phyloP scores from a whole-genome alignment of 805 yeast species.

The Candida pseudoglaebosa region DNA sequence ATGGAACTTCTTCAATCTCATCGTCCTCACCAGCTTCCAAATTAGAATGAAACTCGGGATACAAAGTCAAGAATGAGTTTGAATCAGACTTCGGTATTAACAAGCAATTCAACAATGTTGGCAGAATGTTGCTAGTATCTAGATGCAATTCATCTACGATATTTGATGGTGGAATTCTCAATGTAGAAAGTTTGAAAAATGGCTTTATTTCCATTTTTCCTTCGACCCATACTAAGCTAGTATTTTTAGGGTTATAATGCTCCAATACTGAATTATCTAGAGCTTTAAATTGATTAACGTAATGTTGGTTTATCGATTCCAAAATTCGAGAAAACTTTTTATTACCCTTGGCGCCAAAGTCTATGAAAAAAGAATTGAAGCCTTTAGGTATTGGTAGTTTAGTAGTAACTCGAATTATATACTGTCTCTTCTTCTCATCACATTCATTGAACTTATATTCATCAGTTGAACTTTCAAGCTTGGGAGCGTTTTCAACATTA shows the following conservation, averaged over 20 bases:
- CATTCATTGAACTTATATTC: constrained; percentile 19
- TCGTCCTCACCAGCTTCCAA: constrained; percentile 8
- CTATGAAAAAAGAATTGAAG: constrained; percentile 8
- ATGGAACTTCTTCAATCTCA: constrained; percentile 7
- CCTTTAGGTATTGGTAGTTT: constrained; percentile 20
- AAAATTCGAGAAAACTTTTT: constrained; percentile 22
- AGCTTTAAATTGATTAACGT: constrained; percentile 5
- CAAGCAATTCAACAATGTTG: constrained; percentile 18
- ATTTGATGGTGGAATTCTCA: constrained; percentile 28
- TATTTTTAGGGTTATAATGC: constrained; percentile 11
- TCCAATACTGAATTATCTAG: constrained; percentile 5
- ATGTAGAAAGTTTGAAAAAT: constrained; percentile 37
- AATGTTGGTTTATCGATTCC: constrained; percentile 14
- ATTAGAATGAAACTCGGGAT: constrained; percentile 25
- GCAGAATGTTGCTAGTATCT: constrained; percentile 9
- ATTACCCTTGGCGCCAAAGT: constrained; percentile 26
- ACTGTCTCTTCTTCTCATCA: constrained; percentile 26
- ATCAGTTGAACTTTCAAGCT: constrained; percentile 5
- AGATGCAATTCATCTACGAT: constrained; percentile 4
- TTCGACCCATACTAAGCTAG: constrained; percentile 35
- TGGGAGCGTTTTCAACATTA: background rate
- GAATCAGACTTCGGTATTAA: constrained; percentile 20
- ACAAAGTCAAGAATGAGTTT: constrained; percentile 18
- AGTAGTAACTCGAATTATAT: constrained; percentile 25
- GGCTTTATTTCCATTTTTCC: constrained; percentile 35